These are phyloP conservation scores for Globisporangium acanthophoron DNA, from an alignment of 352 stramenopile species.

Conservation along the genomic window DNA sequence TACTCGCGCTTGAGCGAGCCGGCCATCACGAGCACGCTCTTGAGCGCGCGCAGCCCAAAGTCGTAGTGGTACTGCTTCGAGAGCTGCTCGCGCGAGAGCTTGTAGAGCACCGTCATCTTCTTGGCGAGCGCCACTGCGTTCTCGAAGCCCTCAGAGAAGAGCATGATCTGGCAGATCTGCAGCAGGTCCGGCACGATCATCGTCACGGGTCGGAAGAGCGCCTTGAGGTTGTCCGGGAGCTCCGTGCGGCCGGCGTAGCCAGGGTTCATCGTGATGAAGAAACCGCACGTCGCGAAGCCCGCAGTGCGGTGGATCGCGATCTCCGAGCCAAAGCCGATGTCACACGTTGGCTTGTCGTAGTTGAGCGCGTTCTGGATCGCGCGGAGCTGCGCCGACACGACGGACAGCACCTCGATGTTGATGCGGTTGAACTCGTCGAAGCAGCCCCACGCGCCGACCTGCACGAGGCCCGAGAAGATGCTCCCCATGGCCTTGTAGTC, in stretches of 20 bases:
- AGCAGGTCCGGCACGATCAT: slow-evolving; percentile 92
- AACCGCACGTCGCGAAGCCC: slow-evolving; percentile 90
- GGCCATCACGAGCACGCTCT: slow-evolving; percentile 94
- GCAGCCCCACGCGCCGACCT: slow-evolving; percentile 85
- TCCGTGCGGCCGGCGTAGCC: slow-evolving; percentile 90
- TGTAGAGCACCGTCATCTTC: slow-evolving; percentile 95
- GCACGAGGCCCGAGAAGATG: slow-evolving; percentile 87
- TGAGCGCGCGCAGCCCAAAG: slow-evolving; percentile 91
- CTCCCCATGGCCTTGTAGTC: slow-evolving; percentile 92
- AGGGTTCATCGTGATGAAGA: slow-evolving; percentile 96
- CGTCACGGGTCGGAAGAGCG: slow-evolving; percentile 90
- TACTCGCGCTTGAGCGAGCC: slow-evolving; percentile 92
- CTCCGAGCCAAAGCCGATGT: slow-evolving; percentile 90
- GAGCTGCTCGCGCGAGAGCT: slow-evolving; percentile 92
- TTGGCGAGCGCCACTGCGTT: slow-evolving; percentile 85
- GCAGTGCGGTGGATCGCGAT: slow-evolving; percentile 90
- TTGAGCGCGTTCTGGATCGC: slow-evolving; percentile 93
- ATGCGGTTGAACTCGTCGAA: slow-evolving; percentile 89
- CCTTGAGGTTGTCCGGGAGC: slow-evolving; percentile 91
- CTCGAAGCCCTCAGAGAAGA: slow-evolving; percentile 92
- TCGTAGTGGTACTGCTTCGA: slow-evolving; percentile 96
- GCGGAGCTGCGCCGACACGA: slow-evolving; percentile 85
- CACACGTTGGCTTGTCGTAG: slow-evolving; percentile 86
- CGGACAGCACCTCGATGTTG: slow-evolving; percentile 83
- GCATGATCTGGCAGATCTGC: slow-evolving; percentile 94